A percentile compares a stretch with the other conserved stretches of the same genome.
phyloP scores from a whole-genome alignment of 495 filamentous ascomycete species.

The Talaromyces nanjingensis region DNA sequence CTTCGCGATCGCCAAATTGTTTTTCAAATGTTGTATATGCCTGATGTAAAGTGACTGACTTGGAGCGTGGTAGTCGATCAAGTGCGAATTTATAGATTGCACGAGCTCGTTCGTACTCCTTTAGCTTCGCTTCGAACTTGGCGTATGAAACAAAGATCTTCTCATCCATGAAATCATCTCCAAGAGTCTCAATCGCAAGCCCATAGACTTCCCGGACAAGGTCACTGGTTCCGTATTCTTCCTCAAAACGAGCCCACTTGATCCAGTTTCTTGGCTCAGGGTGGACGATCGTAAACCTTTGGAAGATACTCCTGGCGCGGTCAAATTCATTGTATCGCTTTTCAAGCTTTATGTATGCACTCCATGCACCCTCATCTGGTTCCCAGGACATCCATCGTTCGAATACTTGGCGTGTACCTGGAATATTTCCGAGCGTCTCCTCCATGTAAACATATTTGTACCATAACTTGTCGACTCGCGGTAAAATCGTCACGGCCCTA shows the following conservation, averaged over 20 bases:
- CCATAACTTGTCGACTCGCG: constrained; percentile 91
- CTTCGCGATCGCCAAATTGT: constrained; percentile 89
- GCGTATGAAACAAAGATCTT: constrained; percentile 90
- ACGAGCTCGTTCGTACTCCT: constrained; percentile 90
- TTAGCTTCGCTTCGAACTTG: constrained; percentile 84
- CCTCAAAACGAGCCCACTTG: constrained; percentile 96
- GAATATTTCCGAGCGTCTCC: constrained; percentile 89
- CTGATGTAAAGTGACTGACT: constrained; percentile 78
- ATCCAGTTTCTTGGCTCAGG: constrained; percentile 97
- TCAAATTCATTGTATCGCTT: constrained; percentile 90
- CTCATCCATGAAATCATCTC: constrained; percentile 96
- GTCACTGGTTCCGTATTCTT: constrained; percentile 87
- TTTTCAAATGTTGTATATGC: constrained; percentile 97
- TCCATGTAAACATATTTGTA: constrained; percentile 99
- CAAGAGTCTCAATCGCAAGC: constrained; percentile 78
- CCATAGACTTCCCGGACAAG: constrained; percentile 90
- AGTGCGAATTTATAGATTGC: constrained; percentile 96
- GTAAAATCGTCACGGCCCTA: constrained; percentile 90
- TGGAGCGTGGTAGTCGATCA: constrained; percentile 81
- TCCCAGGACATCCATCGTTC: constrained; percentile 99
- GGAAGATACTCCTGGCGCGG: constrained; percentile 76
- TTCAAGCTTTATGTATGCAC: constrained; percentile 92
- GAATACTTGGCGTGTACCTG: constrained; percentile 89
- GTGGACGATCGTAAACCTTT: constrained; percentile 87
- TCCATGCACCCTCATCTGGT: constrained; percentile 92